Base-by-base conservation (phyloP, 306 rosid species). In the Aeschynomene evenia region DNA sequence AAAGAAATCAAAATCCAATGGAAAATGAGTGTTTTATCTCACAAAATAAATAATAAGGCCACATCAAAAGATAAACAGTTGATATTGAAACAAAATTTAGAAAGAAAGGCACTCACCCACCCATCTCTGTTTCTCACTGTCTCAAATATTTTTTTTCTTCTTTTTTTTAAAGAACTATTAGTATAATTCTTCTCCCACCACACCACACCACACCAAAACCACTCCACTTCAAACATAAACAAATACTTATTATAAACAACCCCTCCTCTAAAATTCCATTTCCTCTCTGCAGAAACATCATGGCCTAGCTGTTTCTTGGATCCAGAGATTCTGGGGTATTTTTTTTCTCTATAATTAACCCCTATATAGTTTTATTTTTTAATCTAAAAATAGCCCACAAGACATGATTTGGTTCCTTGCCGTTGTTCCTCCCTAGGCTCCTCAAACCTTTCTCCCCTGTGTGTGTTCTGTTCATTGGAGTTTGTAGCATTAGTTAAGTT, bases 261-360 rank as follows among this genome's bases (percentile, higher is more conserved):
- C 51, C 51, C 51, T 80, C 72, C 73, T 80, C 85, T 64, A 81
- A 85, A 80, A 79, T 84, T 88, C 89, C 89, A 83, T 74, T 71
- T 79, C n/a, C 49, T 39, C 87, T 72, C 84, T 79, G 80, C 79
- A 66, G 71, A 66, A 80, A 80, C 95, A 88, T 88, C 85, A 86
- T 87, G 91, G 88, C 89, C 94, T 84, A 84, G 94, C 90, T 87
- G 96, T 85, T 80, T 87, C 94, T 90, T 87, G 96, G 98, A 93
- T 93, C 98, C 90, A 83, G 87, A 83, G 89, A 85, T 88, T 88
- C 85, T 80, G 89, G 89, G 87, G 82, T 76, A 77, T 78, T 78
- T 79, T 84, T 61, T 76, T 40, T 31, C 13, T 40, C 4, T 40
- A 40, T 28, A 28, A 8, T 9, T 34, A 34, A 34, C 6, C 13